Base-by-base conservation (phyloP, 2,329 filamentous ascomycete species). In the Ustulina deusta region DNA sequence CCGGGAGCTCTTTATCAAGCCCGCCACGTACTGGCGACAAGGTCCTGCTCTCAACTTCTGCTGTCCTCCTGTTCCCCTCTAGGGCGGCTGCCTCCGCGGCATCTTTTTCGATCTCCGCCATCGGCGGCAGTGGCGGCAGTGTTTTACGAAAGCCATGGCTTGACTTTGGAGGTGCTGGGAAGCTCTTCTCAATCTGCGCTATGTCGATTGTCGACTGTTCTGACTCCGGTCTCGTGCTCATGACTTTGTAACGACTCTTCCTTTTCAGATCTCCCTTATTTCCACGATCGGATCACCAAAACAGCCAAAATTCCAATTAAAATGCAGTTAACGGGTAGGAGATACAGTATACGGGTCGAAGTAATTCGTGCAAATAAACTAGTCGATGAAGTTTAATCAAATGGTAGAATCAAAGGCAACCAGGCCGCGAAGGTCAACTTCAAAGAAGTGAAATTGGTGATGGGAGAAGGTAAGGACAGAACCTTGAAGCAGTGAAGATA, bases 401-500 rank as follows among this genome's bases (percentile, higher is more conserved):
- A 67, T 51, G 57, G 27, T 38, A 36, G 48, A 61, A 55, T 25
- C 63, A 74, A 72, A 61, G 72, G 73, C 74, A 65, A 60, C 74
- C 72, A 73, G 73, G 73, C 73, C 66, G 57, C 69, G 74, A 76
- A 76, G 75, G 65, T 77, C 75, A 75, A 76, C 75, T 76, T 73
- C 73, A 63, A 73, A 71, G 73, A 75, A 76, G 48, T 40, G 65
- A 72, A 74, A 70, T 56, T 54, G 59, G 44, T 59, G 25, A 20
- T 9, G 13, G 10, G 27, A 36, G 42, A 22, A 68, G 44, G 68
- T 68, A 72, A 68, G 29, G 65, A 69, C 57, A 63, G 68, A 51
- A n/a, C n/a, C n/a, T n/a, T n/a, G n/a, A n/a, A 60, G 20, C 36
- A n/a, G 55, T 36, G 49, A 64, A 38, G 51, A 48, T 20, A 22